Conservation (phyloP, 2,329 filamentous ascomycete genomes). For the Aureobasidium namibiae region DNA sequence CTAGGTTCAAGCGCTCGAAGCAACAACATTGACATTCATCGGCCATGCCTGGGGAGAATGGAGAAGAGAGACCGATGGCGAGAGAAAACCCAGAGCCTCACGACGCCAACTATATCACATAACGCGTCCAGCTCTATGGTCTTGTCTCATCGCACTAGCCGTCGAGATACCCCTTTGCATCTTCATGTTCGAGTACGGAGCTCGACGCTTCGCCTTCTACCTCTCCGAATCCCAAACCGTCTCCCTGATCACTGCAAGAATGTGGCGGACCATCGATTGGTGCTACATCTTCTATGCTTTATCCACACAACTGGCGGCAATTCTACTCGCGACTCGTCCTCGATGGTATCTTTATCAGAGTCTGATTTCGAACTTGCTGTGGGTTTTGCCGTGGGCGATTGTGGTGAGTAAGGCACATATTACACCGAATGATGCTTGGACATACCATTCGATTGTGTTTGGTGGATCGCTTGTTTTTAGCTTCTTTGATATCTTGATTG, state of each 20-base stretch:
- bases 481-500: slow-evolving; percentile 47
- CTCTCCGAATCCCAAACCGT: slow-evolving; percentile 51
- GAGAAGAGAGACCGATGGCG: slow-evolving; percentile 28
- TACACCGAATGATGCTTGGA: slow-evolving; percentile 52
- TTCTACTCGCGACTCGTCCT: slow-evolving; percentile 56
- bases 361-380: slow-evolving; percentile 57
- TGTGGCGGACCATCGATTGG: slow-evolving; percentile 52
- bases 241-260: slow-evolving; percentile 52
- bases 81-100: slow-evolving; percentile 18
- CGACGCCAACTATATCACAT: slow-evolving; percentile 29
- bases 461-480: slow-evolving; percentile 61
- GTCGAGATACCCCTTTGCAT: slow-evolving; percentile 57
- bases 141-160: slow-evolving; percentile 44
- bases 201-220: slow-evolving; percentile 53
- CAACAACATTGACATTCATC: slow-evolving; percentile 56
- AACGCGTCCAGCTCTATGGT: slow-evolving; percentile 44
- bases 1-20: slow-evolving; percentile 53
- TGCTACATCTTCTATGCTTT: slow-evolving; percentile 64
- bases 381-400: slow-evolving; percentile 64
- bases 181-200: slow-evolving; percentile 53
- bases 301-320: slow-evolving; percentile 55
- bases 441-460: slow-evolving; percentile 58
- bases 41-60: slow-evolving; percentile 58
- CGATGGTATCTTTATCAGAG: slow-evolving; percentile 62
- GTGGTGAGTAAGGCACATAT: slow-evolving; percentile 46